Evolutionary conservation across 768 basidiomycete species (phyloP).

Genomic region (Kwoniella pini): DNA sequence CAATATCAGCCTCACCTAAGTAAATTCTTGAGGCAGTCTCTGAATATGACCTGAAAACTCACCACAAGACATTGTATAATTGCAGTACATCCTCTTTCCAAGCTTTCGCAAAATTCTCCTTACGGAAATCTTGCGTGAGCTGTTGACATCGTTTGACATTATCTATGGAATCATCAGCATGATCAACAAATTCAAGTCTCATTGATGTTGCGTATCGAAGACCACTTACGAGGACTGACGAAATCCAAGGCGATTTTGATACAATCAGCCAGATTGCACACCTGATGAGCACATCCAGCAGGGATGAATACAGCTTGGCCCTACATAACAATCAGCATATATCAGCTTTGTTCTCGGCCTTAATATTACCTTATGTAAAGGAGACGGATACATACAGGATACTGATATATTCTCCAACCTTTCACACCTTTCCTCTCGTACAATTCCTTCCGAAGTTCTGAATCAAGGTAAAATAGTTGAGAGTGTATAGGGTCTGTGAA

Average conservation of each 20-base stretch:
- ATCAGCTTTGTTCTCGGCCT: too few species aligned
- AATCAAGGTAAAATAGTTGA: constrained; percentile 82
- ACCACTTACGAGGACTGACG: constrained; percentile 67
- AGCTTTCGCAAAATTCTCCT: constrained; percentile 78
- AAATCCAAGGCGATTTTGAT: constrained; percentile 95
- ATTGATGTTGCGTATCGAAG: neutral
- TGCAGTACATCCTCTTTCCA: constrained; percentile 97
- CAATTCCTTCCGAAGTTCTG: constrained; percentile 66
- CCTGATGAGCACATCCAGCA: constrained; percentile 67
- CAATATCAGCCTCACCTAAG: too few species aligned
- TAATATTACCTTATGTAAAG: too few species aligned
- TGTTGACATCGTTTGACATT: constrained; percentile 82
- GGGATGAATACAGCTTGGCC: constrained; percentile 93
- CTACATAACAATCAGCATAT: constrained; percentile 22
- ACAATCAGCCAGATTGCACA: constrained; percentile 89
- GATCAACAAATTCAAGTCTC: too few species aligned
- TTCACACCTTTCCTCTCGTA: constrained; percentile 68
- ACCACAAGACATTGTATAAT: constrained; percentile 84
- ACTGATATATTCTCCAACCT: constrained; percentile 83
- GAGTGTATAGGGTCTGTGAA: constrained; percentile 81
- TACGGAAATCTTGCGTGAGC: constrained; percentile 83
- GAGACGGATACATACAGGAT: constrained; percentile 65
- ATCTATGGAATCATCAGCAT: constrained; percentile 60
- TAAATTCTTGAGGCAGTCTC: neutral
- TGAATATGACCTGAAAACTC: constrained; percentile 3